Evolutionary conservation across 2,329 filamentous ascomycete genomes (phyloP), one percentile per base, ranked within the genome.

Genomic region (Cladosporium sp.): DNA sequence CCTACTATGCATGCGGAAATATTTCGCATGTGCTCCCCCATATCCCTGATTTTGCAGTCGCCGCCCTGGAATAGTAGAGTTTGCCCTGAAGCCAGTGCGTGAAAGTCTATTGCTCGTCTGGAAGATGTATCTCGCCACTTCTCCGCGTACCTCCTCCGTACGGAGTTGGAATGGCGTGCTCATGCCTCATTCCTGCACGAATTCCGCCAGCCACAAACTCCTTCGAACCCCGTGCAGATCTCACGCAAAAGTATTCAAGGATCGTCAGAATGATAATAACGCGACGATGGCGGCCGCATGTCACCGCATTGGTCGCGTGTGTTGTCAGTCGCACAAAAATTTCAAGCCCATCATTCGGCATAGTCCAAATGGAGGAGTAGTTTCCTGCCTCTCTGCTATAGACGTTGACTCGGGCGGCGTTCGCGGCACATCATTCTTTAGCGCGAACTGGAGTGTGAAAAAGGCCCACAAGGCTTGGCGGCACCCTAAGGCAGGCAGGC

Each of bases 391-490:
- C 10, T 26, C 10, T 26, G 44, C 40, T 61, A 61, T 61, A 61
- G 58, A 52, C 58, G 58, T 61, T 61, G 6, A 16, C 35, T 46
- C 40, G 40, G 49, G 16, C 28, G 28, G 23, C 50, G 6, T 55
- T 55, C 52, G 28, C 16, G n/a, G 52, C 52, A 55, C 29, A 55
- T 55, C 52, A 7, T 28, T n/a, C 40, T 60, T 31, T 33, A 46
- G 44, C 44, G 58, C 31, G 58, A 29, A 52, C 29, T 52, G 28
- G 12, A 11, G 33, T 12, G 18, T 31, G 60, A n/a, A 23, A 52
- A 8, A 31, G 60, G 35, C 46, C 60, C 60, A 55, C 60, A 29
- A 3, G 21, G 61, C 61, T 63, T 63, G 61, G 61, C 61, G 50
- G 35, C 14, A 60, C 40, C 61, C 33, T 56, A 55, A 63, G 61